phyloP scores from a whole-genome alignment of 2,329 filamentous ascomycete genomes.

The Fusarium albidum region DNA sequence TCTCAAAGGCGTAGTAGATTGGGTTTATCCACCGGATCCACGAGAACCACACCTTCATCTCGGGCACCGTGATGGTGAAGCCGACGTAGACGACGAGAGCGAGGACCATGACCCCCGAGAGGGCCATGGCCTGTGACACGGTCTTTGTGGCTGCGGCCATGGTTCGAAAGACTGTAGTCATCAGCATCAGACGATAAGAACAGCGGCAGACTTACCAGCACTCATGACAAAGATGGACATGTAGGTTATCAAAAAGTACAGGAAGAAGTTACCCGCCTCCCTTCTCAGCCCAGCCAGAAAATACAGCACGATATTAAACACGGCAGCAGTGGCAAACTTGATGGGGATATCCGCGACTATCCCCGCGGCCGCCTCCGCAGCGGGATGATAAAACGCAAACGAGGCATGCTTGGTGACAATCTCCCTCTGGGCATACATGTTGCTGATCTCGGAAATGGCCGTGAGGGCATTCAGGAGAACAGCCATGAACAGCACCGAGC shows the following conservation, averaged over 20 bases:
- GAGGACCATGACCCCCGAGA: slow-evolving; percentile 63
- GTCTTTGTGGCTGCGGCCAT: slow-evolving; percentile 76
- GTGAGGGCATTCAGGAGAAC: slow-evolving; percentile 66
- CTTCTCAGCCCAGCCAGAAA: slow-evolving; percentile 63
- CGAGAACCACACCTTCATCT: slow-evolving; percentile 71
- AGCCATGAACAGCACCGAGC: slow-evolving; percentile 67
- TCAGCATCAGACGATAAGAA: too few species aligned
- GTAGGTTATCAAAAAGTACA: slow-evolving; percentile 77
- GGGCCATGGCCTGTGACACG: slow-evolving; percentile 63
- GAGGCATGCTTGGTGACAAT: slow-evolving; percentile 60
- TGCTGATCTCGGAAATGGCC: slow-evolving; percentile 63
- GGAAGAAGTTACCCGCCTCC: slow-evolving; percentile 74
- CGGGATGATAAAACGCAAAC: slow-evolving; percentile 61
- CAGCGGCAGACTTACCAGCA: slow-evolving; percentile 49
- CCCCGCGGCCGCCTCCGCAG: slow-evolving; percentile 62
- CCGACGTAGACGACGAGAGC: slow-evolving; percentile 52
- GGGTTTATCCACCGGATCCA: slow-evolving; percentile 83
- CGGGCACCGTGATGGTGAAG: slow-evolving; percentile 37
- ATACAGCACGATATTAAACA: slow-evolving; percentile 66
- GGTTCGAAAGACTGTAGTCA: slow-evolving; percentile 68
- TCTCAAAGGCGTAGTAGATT: slow-evolving; percentile 77
- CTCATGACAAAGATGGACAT: slow-evolving; percentile 75
- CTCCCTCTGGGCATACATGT: slow-evolving; percentile 53
- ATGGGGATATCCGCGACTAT: slow-evolving; percentile 65
- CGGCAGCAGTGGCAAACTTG: slow-evolving; percentile 59